phyloP scores from a whole-genome alignment of 129 eudicot genomes.

The Chrysanthemum lavandulifolium region DNA sequence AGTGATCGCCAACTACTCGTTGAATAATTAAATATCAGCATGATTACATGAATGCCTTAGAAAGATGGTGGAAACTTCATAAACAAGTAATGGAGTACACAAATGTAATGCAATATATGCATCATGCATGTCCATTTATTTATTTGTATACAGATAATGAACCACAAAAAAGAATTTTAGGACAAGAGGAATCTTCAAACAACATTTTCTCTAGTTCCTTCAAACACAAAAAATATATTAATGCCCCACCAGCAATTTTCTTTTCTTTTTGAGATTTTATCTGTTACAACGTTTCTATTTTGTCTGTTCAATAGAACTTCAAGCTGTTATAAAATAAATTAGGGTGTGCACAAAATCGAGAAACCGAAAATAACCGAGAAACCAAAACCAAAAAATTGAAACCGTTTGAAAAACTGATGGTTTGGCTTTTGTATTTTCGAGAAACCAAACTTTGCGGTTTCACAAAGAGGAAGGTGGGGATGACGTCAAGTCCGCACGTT shows the following conservation, averaged over 20 bases:
- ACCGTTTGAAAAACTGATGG: too few species aligned
- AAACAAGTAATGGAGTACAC: conserved; percentile 15
- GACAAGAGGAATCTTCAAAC: neutral
- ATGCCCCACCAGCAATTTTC: neutral
- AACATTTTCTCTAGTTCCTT: neutral
- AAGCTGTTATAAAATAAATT: too few species aligned
- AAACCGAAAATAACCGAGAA: too few species aligned
- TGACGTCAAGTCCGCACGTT: too few species aligned
- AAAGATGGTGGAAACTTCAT: neutral
- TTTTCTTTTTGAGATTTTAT: neutral
- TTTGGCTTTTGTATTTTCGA: too few species aligned
- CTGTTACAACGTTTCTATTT: neutral
- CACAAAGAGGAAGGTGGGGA: too few species aligned
- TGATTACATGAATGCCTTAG: neutral
- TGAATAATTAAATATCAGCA: neutral
- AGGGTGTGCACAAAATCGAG: too few species aligned
- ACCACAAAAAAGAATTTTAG: neutral
- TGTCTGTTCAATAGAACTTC: neutral
- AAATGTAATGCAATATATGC: neutral
- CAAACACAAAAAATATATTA: neutral
- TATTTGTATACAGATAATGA: neutral
- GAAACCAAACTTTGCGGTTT: too few species aligned
- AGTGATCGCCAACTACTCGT: neutral
- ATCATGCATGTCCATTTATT: conserved; percentile 2
- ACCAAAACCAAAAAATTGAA: too few species aligned